These are phyloP conservation scores for Astrothelium macrocarpum DNA, from an alignment of 495 filamentous ascomycete species.

Conservation along the genomic window DNA sequence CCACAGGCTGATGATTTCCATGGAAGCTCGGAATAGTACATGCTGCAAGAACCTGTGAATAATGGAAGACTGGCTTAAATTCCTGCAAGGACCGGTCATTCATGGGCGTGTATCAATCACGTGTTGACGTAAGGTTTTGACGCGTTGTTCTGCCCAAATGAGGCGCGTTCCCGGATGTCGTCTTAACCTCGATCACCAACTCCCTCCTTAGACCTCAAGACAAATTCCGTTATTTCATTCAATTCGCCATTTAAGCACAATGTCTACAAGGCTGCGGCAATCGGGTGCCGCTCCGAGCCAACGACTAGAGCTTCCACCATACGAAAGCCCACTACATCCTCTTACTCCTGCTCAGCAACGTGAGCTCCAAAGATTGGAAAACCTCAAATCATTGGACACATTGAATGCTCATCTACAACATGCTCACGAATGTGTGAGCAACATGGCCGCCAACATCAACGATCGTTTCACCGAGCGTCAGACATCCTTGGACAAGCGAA, in stretches of 20 bases:
- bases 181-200: too few relatives aligned
- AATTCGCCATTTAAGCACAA: neutral
- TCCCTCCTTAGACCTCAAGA: too few relatives aligned
- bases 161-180: too few relatives aligned
- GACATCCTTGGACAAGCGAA: constrained; percentile 11
- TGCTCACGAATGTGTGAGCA: constrained; percentile 16
- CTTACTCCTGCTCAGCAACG: constrained; percentile 25
- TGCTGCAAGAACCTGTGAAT: too few relatives aligned
- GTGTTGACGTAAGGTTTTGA: too few relatives aligned
- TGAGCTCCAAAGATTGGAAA: constrained; percentile 13
- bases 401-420: constrained; percentile 21
- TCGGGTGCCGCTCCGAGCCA: neutral
- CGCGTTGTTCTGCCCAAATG: too few relatives aligned
- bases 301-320: constrained; percentile 22
- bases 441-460: constrained; percentile 25
- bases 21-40: too few relatives aligned
- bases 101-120: too few relatives aligned
- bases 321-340: constrained; percentile 28
- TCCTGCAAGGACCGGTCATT: too few relatives aligned
- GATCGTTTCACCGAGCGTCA: constrained; percentile 19
- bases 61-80: too few relatives aligned
- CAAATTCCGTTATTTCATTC: neutral
- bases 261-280: constrained; percentile 11
- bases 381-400: constrained; percentile 9
- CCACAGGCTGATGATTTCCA: too few relatives aligned